These are phyloP conservation scores for Yarrowia yakushimensis DNA, from an alignment of 805 yeast genomes.

Conservation along the genomic window DNA sequence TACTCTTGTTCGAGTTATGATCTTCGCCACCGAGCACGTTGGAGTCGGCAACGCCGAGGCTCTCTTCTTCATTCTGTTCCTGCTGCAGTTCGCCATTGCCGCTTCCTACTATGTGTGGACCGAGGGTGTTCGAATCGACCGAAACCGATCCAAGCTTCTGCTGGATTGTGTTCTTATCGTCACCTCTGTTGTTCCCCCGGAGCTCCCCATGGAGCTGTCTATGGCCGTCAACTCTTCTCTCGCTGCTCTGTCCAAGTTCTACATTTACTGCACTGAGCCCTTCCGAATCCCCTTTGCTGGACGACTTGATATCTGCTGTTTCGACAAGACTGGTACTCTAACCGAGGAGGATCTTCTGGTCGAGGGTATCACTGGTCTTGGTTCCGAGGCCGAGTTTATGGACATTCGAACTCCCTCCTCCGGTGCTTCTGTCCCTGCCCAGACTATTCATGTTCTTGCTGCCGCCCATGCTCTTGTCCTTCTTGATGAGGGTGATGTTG, in stretches of 20 bases:
- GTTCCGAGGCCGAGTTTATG: slow-evolving; percentile 35
- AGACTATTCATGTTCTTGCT: slow-evolving; percentile 73
- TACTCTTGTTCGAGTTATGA: slow-evolving; percentile 94
- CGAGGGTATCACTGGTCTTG: slow-evolving; percentile 90
- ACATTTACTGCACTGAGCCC: slow-evolving; percentile 96
- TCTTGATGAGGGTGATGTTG: slow-evolving; percentile 93
- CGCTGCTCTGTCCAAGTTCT: slow-evolving; percentile 80
- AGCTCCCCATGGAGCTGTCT: slow-evolving; percentile 97
- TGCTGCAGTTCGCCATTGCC: slow-evolving; percentile 85
- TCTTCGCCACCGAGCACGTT: slow-evolving; percentile 92
- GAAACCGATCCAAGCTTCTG: slow-evolving; percentile 88
- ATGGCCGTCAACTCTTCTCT: slow-evolving; percentile 95
- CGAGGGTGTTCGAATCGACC: slow-evolving; percentile 93
- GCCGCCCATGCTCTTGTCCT: slow-evolving; percentile 95
- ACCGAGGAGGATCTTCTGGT: slow-evolving; percentile 95
- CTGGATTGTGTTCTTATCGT: slow-evolving; percentile 93
- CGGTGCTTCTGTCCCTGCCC: slow-evolving; percentile 60
- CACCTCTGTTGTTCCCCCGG: slow-evolving; percentile 98
- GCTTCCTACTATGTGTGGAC: slow-evolving; percentile 99
- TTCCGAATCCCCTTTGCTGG: slow-evolving; percentile 98
- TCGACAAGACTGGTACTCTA: slow-evolving; percentile 96
- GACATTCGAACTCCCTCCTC: slow-evolving; percentile 55
- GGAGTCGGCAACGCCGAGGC: slow-evolving; percentile 96
- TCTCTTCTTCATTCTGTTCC: slow-evolving; percentile 82
- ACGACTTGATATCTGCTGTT: slow-evolving; percentile 96